Conservation (phyloP, 2,329 filamentous ascomycete genomes). For the Pseudocercospora crystallina region DNA sequence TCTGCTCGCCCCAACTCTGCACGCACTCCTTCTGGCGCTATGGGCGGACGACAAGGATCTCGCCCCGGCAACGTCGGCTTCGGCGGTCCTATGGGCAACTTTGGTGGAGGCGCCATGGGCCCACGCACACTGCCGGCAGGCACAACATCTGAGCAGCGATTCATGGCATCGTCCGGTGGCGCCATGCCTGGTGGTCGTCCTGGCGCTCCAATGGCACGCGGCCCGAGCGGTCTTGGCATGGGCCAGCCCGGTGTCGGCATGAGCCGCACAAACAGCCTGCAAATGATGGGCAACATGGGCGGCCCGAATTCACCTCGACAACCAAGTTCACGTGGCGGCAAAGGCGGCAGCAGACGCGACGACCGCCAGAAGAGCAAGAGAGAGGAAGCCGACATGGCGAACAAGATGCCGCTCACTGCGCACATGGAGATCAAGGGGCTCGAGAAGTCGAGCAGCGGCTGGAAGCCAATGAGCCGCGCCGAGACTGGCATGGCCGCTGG, state of each 20-base stretch:
- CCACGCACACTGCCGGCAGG: conserved; percentile 66
- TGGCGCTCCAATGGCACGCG: conserved; percentile 52
- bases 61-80: conserved; percentile 39
- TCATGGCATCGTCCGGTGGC: conserved; percentile 43
- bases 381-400: conserved; percentile 69
- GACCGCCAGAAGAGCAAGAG: conserved; percentile 51
- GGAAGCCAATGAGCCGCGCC: conserved; percentile 79
- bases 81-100: conserved; percentile 68
- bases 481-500: conserved; percentile 38
- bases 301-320: conserved; percentile 69
- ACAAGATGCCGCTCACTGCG: conserved; percentile 88
- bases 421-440: conserved; percentile 81
- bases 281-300: conserved; percentile 57
- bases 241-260: conserved; percentile 45
- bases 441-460: conserved; percentile 69
- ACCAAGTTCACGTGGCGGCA: conserved; percentile 49
- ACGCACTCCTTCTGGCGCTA: conserved; percentile 49
- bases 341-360: conserved; percentile 64
- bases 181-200: conserved; percentile 27
- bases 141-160: conserved; percentile 76
- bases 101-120: conserved; percentile 44
- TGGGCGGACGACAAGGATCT: conserved; percentile 51
- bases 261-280: conserved; percentile 62
- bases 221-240: conserved; percentile 58
- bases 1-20: conserved; percentile 63